Evolutionary conservation across 1,284 basidiomycete species (phyloP).

Genomic region (Austroboletus novae-zelandiae): DNA sequence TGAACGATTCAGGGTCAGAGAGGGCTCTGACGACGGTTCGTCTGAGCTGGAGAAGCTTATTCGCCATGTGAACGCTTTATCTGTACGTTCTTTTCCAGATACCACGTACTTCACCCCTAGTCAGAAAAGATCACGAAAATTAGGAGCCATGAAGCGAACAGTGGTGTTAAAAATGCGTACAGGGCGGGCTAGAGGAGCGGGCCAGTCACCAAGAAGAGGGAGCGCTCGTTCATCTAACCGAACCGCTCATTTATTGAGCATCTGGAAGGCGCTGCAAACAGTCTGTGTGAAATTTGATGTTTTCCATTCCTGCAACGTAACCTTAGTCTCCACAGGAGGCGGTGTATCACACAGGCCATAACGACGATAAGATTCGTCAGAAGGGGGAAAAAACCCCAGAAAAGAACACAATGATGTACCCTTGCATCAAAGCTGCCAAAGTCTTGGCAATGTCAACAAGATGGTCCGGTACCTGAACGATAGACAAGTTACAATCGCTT

Average conservation of each 20-base stretch:
- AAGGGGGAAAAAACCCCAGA: not conserved
- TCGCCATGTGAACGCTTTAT: conserved; percentile 6
- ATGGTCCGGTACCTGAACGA: not conserved
- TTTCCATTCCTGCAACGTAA: not conserved
- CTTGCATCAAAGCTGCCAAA: not conserved
- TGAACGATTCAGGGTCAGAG: conserved; percentile 15
- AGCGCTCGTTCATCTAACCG: no score
- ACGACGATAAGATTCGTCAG: not conserved
- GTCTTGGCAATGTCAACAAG: not conserved
- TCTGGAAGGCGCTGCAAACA: not conserved
- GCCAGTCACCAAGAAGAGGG: not conserved
- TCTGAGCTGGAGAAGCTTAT: conserved; percentile 6
- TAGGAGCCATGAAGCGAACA: no score
- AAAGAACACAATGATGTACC: not conserved
- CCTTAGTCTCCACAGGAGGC: not conserved
- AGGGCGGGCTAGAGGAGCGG: no score
- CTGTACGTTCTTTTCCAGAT: not conserved
- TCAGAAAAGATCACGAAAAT: not conserved
- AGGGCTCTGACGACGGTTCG: conserved; percentile 21
- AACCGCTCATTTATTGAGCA: not conserved
- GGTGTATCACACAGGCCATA: not conserved
- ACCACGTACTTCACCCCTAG: not conserved
- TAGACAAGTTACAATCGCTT: no score
- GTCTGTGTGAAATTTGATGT: not conserved
- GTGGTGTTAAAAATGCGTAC: no score